phyloP scores from a whole-genome alignment of 1,284 basidiomycete species.

The Ceratobasidium sp. region DNA sequence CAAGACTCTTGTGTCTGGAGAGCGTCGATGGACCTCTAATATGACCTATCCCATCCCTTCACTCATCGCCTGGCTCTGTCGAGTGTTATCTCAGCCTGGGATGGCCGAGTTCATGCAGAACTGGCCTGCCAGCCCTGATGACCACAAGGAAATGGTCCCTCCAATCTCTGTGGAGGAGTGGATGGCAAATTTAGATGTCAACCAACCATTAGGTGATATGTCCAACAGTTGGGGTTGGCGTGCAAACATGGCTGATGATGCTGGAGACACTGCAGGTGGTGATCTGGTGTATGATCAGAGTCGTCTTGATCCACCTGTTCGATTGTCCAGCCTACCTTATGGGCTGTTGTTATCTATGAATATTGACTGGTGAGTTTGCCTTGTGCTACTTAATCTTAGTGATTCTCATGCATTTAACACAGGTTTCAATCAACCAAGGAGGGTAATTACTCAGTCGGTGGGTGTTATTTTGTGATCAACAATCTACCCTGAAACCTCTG shows the following conservation, averaged over 20 bases:
- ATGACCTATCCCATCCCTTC: constrained; percentile 4
- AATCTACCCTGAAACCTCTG: constrained; percentile 26
- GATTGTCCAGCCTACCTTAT: not conserved
- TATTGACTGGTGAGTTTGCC: not conserved
- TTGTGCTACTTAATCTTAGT: not conserved
- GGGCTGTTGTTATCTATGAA: not conserved
- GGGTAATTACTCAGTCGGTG: constrained; percentile 1
- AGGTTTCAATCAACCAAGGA: constrained; percentile 34
- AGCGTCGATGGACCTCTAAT: not conserved
- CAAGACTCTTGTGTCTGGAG: not conserved
- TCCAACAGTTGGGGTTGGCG: constrained; percentile 1
- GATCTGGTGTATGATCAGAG: no score
- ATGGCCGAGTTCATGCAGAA: constrained; percentile 2
- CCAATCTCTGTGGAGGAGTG: constrained; percentile 6
- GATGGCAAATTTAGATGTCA: not conserved
- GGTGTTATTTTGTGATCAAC: constrained; percentile 26
- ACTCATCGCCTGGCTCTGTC: not conserved
- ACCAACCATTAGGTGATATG: not conserved
- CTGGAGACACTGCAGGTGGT: no score
- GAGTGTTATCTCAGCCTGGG: not conserved
- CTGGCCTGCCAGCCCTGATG: not conserved
- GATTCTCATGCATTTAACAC: no score
- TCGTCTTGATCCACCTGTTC: not conserved
- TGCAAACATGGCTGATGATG: no score
- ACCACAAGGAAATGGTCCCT: not conserved